A percentile compares a stretch with the other conserved stretches of the same genome.
phyloP scores from a whole-genome alignment of 495 filamentous ascomycete genomes.

The Penicillium paxilli region DNA sequence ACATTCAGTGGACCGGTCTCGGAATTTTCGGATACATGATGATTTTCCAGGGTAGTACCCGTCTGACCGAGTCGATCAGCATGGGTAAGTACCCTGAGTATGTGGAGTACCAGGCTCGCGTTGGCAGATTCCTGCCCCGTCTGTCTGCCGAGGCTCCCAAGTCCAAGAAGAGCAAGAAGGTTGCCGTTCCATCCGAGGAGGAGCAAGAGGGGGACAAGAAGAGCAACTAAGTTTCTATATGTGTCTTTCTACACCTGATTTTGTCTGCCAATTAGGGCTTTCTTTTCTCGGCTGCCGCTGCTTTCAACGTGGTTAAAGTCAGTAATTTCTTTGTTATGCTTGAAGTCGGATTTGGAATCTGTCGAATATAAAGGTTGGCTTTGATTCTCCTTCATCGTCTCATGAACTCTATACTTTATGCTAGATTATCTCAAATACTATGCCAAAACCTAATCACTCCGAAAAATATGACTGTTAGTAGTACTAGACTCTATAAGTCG shows the following conservation, averaged over 20 bases:
- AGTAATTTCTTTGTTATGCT: not conserved
- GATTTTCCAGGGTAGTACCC: slow-evolving; percentile 87
- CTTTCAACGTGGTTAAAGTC: not conserved
- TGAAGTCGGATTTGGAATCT: not conserved
- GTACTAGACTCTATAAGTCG: not conserved
- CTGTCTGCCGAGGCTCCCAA: slow-evolving; percentile 44
- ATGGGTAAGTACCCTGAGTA: slow-evolving; percentile 87
- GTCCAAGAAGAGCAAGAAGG: slow-evolving; percentile 27
- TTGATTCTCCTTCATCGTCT: not conserved
- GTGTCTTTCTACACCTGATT: not conserved
- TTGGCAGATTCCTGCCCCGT: slow-evolving; percentile 80
- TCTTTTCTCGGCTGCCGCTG: not conserved
- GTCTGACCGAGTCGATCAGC: slow-evolving; percentile 81
- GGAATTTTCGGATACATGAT: slow-evolving; percentile 68
- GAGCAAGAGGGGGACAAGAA: slow-evolving; percentile 21
- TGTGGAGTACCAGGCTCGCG: slow-evolving; percentile 73
- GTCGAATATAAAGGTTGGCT: not conserved
- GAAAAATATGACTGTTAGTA: not conserved
- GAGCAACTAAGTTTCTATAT: slow-evolving; percentile 14
- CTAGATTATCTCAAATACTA: not conserved
- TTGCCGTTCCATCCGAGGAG: slow-evolving; percentile 8
- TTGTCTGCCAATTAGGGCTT: slow-evolving; percentile 4
- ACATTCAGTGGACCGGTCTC: slow-evolving; percentile 76
- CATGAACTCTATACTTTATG: not conserved
- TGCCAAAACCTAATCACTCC: not conserved